Evolutionary conservation across 1,284 basidiomycete species (phyloP).

Genomic region (Somion occarium): DNA sequence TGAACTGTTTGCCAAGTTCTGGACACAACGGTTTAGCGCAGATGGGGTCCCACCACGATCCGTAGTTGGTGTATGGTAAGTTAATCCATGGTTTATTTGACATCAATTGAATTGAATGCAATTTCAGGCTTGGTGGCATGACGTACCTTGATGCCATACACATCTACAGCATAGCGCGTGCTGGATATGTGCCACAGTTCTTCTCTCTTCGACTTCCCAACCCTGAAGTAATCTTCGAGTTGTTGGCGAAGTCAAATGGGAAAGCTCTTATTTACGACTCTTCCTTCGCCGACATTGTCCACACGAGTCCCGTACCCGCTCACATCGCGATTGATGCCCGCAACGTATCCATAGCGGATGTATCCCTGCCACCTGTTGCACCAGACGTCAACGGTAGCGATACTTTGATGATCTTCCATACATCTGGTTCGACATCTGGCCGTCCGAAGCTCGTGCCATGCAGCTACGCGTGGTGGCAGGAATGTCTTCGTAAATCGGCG

Average conservation of each 20-base stretch:
- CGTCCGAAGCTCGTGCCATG: conserved; percentile 69
- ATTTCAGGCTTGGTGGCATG: conserved; percentile 57
- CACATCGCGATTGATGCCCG: conserved; percentile 40
- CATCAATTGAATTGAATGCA: conserved; percentile 10
- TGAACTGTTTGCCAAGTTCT: conserved; percentile 49
- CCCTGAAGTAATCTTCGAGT: conserved; percentile 60
- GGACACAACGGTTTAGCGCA: conserved; percentile 40
- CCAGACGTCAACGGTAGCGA: conserved; percentile 36
- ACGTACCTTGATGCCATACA: conserved; percentile 63
- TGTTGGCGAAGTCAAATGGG: conserved; percentile 52
- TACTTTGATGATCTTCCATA: conserved; percentile 65
- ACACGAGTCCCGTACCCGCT: conserved; percentile 41
- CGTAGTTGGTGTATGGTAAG: conserved; percentile 65
- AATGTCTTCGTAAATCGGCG: conserved; percentile 21
- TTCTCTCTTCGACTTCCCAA: conserved; percentile 69
- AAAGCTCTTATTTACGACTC: conserved; percentile 57
- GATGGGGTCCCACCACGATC: conserved; percentile 44
- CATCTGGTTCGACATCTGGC: conserved; percentile 70
- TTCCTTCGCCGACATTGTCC: conserved; percentile 34
- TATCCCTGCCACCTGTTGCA: conserved; percentile 41
- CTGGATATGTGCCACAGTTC: conserved; percentile 68
- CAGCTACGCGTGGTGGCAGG: conserved; percentile 38
- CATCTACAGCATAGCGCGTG: conserved; percentile 66
- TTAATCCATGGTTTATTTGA: no score
- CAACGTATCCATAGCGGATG: conserved; percentile 30